A percentile compares a stretch with the other conserved stretches of the same genome.
These are phyloP conservation scores for Chlamydomonas urium DNA, from an alignment of 139 green algal genomes.

Conservation along the genomic window DNA sequence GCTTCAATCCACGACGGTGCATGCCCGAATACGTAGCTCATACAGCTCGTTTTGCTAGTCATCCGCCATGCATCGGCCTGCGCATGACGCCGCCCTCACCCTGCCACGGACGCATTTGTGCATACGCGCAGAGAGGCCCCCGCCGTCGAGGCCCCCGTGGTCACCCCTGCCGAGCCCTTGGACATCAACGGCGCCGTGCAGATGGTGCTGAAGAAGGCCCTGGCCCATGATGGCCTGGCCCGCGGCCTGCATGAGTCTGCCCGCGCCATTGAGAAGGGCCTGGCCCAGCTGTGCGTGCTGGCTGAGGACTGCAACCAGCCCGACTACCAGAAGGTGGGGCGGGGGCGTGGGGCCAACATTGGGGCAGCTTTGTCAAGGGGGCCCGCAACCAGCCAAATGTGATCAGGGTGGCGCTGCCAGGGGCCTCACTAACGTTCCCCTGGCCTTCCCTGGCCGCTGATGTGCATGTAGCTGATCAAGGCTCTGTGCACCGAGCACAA, in stretches of 20 bases:
- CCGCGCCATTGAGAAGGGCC: slow-evolving; percentile 56
- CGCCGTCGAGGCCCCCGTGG: slow-evolving; percentile 42
- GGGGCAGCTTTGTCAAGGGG: too few species aligned
- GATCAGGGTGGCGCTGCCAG: too few species aligned
- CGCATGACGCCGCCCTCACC: too few species aligned
- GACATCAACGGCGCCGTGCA: slow-evolving; percentile 93
- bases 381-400: too few species aligned
- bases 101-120: too few species aligned
- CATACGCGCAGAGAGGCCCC: not conserved
- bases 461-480: slow-evolving; percentile 97
- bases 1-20: too few species aligned
- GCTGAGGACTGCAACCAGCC: slow-evolving; percentile 98
- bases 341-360: too few species aligned
- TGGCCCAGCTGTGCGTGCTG: slow-evolving; percentile 83
- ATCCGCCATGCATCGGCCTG: too few species aligned
- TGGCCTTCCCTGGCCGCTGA: too few species aligned
- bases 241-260: slow-evolving; percentile 90
- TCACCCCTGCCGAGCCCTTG: slow-evolving; percentile 86
- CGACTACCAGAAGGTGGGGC: slow-evolving; percentile 99
- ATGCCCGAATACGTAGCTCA: too few species aligned
- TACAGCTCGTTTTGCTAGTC: too few species aligned
- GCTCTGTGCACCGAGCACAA: slow-evolving; percentile 95
- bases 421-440: too few species aligned
- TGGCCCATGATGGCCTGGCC: slow-evolving; percentile 92
- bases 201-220: slow-evolving; percentile 95